phyloP scores from a whole-genome alignment of 106 monocot genomes.

The Dendrobium catenatum region DNA sequence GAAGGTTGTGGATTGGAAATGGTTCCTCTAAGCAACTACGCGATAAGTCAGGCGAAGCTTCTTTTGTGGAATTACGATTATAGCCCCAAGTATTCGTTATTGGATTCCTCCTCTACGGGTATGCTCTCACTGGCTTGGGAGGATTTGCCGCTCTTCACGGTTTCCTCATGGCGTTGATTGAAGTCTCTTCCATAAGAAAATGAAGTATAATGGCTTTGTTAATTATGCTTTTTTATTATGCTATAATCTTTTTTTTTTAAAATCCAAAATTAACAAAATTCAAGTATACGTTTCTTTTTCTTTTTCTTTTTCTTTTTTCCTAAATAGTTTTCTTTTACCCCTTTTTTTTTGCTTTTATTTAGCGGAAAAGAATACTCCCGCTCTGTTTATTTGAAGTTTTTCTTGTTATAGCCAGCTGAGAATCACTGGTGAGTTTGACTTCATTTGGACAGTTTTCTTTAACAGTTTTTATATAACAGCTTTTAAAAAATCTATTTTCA shows the following conservation, averaged over 20 bases:
- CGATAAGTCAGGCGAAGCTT: constrained; percentile 83
- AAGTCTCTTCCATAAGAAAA: not conserved
- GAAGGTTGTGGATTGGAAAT: constrained; percentile 51
- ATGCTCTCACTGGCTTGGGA: constrained; percentile 82
- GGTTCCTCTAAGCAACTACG: constrained; percentile 66
- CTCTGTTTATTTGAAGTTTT: no score
- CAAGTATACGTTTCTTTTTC: not conserved
- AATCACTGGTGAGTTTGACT: no score
- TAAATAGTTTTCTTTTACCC: no score
- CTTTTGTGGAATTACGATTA: constrained; percentile 92
- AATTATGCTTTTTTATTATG: not conserved
- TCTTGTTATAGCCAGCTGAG: no score
- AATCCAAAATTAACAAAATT: not conserved
- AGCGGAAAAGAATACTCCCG: not conserved
- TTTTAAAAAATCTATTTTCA: no score
- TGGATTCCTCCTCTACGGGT: constrained; percentile 45
- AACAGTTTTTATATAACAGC: no score
- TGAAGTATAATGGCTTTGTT: not conserved
- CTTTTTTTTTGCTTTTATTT: no score
- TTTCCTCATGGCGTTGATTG: constrained; percentile 73
- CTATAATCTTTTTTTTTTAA: not conserved
- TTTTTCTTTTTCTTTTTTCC: no score
- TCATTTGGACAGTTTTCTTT: no score
- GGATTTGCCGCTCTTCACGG: constrained; percentile 61
- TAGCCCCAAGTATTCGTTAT: constrained; percentile 57